Evolutionary conservation across 1,284 basidiomycete genomes (phyloP).

Genomic region (Bjerkandera adusta): DNA sequence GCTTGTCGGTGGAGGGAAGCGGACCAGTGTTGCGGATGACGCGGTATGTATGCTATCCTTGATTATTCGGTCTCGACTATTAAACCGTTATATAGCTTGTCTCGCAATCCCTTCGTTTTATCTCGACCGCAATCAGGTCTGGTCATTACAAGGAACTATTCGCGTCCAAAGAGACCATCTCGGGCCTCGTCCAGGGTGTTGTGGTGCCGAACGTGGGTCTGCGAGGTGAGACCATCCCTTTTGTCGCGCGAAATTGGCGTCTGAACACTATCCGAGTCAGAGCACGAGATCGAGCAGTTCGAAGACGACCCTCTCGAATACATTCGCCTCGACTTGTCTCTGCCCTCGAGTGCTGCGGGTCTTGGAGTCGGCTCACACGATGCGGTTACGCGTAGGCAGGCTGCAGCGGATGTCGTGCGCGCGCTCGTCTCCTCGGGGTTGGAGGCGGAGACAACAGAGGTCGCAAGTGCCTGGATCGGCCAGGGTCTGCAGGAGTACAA

Average conservation of each 20-base stretch:
- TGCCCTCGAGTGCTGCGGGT: conserved; percentile 47
- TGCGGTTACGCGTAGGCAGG: conserved; percentile 81
- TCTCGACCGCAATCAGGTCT: conserved; percentile 90
- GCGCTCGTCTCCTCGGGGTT: conserved; percentile 80
- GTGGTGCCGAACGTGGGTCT: conserved; percentile 91
- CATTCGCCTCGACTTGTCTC: conserved; percentile 83
- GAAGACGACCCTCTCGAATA: conserved; percentile 98
- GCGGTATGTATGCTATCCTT: conserved; percentile 46
- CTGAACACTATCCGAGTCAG: conserved; percentile 25
- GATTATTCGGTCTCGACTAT: background rate
- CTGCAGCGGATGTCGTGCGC: conserved; percentile 90
- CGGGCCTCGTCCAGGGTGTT: conserved; percentile 85
- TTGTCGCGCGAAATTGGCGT: background rate
- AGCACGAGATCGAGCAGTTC: conserved; percentile 93
- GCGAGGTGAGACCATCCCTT: conserved; percentile 42
- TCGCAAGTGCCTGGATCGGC: conserved; percentile 83
- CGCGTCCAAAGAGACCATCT: conserved; percentile 76
- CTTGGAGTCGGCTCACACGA: conserved; percentile 40
- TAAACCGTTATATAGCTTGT: conserved; percentile 60
- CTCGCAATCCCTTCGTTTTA: conserved; percentile 89
- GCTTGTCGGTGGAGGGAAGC: conserved; percentile 75
- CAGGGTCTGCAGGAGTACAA: conserved; percentile 66
- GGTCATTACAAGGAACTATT: conserved; percentile 74
- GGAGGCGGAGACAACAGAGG: conserved; percentile 81
- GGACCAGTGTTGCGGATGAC: conserved; percentile 76